Percentiles rank a stretch among this genome's conserved stretches.
Conservation (phyloP, 2,329 filamentous ascomycete species). For the Monosporascus sp. region DNA sequence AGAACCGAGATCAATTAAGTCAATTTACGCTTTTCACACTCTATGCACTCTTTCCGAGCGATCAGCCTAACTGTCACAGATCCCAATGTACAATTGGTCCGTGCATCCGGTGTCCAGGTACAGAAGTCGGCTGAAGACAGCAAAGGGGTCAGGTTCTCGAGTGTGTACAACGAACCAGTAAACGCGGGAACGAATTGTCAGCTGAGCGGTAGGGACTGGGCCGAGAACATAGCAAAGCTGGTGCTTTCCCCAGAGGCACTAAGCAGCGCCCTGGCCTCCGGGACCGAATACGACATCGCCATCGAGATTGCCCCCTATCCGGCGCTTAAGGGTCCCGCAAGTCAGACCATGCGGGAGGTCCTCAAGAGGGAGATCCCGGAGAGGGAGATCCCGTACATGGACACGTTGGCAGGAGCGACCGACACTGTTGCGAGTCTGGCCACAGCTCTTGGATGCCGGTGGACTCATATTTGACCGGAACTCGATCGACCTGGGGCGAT, state of each 20-base stretch:
- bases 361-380: too few relatives aligned
- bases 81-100: slow-evolving; percentile 7
- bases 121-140: background rate
- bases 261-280: background rate
- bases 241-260: slow-evolving; percentile 31
- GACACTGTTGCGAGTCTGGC: too few relatives aligned
- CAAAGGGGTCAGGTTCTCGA: slow-evolving; percentile 3
- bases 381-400: too few relatives aligned
- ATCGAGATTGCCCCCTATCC: slow-evolving; percentile 34
- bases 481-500: too few relatives aligned
- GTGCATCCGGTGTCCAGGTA: background rate
- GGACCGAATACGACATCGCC: slow-evolving; percentile 17
- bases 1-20: too few relatives aligned
- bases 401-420: too few relatives aligned
- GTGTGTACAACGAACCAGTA: background rate
- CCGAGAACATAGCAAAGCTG: slow-evolving; percentile 28
- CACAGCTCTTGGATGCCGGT: too few relatives aligned
- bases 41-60: too few relatives aligned
- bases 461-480: too few relatives aligned
- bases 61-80: too few relatives aligned
- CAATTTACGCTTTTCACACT: too few relatives aligned
- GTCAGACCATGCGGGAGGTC: too few relatives aligned
- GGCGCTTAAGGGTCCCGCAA: slow-evolving; percentile 26
- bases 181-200: background rate
- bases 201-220: slow-evolving; percentile 27